Base-by-base conservation (phyloP, 164 flowering plant genomes). In the Stephania japonica region DNA sequence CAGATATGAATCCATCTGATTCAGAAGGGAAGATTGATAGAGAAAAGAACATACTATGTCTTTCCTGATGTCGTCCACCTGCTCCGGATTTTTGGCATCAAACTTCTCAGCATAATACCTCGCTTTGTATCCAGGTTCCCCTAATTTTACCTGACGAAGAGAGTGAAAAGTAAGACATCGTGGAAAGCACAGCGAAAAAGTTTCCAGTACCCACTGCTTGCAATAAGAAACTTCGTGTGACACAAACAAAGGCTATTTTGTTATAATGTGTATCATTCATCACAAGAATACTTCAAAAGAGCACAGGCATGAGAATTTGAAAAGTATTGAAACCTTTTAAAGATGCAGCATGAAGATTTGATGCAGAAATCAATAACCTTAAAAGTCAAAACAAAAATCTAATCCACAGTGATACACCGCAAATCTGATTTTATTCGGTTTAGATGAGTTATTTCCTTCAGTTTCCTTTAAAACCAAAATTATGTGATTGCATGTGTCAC, bases 81-180 rank as follows among this genome's bases (percentile, higher is more conserved):
- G 81, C 71, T 84, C 84, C 8, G 88, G 84, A 25, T 75, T 78
- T 61, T 85, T 75, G 27, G 78, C n/a, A 67, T 75, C 80, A 76
- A 95, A 91, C 75, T 95, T 95, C 85, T 95, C 99, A n/a, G 72
- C 70, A 78, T 95, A 95, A 74, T 95, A 95, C 74, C 99, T 84
- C 69, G 89, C 97, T 75, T 87, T 95, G 79, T 88, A 93, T 63
- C 99, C 99, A 65, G 97, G 93, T 79, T 91, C 92, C 77, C 97
- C 97, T 76, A 95, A 78, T 76, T 85, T 95, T 70, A 95, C 86
- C 99, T 94, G 87, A 18, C 10, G 70, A 19, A 27, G 61, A n/a
- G 50, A 13, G 70, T 25, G 24, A 44, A 71, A 42, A 56, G 7
- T 68, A 4, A 1, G 27, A 27, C 42, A 13, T 27, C 41, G 13